Conservation (phyloP, 192 early-diverging fungal species). For the Entomortierella parvispora region DNA sequence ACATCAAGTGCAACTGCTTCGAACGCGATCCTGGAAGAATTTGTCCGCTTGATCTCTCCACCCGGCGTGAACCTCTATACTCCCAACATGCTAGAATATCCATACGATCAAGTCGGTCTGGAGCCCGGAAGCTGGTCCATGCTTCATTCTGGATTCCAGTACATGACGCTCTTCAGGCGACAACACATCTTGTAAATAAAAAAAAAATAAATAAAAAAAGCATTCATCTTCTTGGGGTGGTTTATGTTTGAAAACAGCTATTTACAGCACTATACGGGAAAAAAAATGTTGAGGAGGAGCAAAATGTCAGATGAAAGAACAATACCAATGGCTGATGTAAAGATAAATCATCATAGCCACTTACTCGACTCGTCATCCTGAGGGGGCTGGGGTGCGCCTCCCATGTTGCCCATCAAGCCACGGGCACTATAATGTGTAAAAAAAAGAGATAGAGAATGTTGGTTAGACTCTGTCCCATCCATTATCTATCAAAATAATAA, state of each 20-base stretch:
- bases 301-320: neutral
- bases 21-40: slow-evolving; percentile 56
- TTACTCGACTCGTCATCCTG: slow-evolving; percentile 25
- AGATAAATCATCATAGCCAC: neutral
- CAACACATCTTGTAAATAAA: slow-evolving; percentile 57
- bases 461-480: too few species aligned
- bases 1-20: slow-evolving; percentile 54
- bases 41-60: slow-evolving; percentile 59
- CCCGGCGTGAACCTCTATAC: slow-evolving; percentile 54
- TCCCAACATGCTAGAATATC: slow-evolving; percentile 60
- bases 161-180: slow-evolving; percentile 61
- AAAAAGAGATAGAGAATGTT: neutral
- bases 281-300: neutral
- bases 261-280: slow-evolving; percentile 24
- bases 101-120: slow-evolving; percentile 62
- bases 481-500: neutral
- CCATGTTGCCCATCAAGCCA: slow-evolving; percentile 54
- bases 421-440: slow-evolving; percentile 52
- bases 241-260: too few species aligned
- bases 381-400: slow-evolving; percentile 22
- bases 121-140: slow-evolving; percentile 58
- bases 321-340: neutral
- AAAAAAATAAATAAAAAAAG: slow-evolving; percentile 4
- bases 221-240: neutral
- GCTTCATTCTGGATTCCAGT: slow-evolving; percentile 63